phyloP scores from a whole-genome alignment of 1,139 yeast genomes.

The Pichia inconspicua region DNA sequence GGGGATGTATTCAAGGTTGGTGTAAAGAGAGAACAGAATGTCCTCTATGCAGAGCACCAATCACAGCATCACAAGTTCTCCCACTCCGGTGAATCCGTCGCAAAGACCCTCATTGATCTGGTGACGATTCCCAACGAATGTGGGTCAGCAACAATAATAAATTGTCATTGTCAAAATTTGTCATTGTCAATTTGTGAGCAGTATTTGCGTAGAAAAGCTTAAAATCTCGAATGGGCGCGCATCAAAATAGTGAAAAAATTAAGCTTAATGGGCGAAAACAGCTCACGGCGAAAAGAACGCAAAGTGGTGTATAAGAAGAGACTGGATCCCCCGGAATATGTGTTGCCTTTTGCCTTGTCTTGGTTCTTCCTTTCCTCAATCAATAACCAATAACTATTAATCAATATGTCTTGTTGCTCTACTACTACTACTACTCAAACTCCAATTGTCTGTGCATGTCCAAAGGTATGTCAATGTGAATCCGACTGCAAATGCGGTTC shows the following conservation, averaged over 20 bases:
- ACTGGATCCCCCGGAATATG: background rate
- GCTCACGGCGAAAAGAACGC: background rate
- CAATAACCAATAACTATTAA: background rate
- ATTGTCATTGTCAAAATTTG: too few species aligned
- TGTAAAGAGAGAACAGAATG: slow-evolving; percentile 80
- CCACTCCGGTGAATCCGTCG: slow-evolving; percentile 44
- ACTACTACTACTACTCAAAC: slow-evolving; percentile 1
- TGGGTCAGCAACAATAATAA: background rate
- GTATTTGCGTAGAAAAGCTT: background rate
- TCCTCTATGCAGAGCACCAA: slow-evolving; percentile 77
- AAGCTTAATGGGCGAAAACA: background rate
- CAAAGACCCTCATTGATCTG: background rate
- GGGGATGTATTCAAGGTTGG: slow-evolving; percentile 91
- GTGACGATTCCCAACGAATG: too few species aligned
- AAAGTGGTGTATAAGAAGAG: background rate
- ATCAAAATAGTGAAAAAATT: background rate
- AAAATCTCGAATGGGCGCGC: background rate
- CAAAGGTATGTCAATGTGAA: slow-evolving; percentile 14
- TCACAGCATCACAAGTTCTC: slow-evolving; percentile 66
- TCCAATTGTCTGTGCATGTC: slow-evolving; percentile 2
- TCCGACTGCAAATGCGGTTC: slow-evolving; percentile 13
- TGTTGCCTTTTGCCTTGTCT: background rate
- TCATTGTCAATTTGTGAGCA: background rate
- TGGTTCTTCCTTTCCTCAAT: background rate
- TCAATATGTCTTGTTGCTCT: slow-evolving; percentile 8